Conservation (phyloP, 768 basidiomycete genomes). For the Leccinellum luteum region DNA sequence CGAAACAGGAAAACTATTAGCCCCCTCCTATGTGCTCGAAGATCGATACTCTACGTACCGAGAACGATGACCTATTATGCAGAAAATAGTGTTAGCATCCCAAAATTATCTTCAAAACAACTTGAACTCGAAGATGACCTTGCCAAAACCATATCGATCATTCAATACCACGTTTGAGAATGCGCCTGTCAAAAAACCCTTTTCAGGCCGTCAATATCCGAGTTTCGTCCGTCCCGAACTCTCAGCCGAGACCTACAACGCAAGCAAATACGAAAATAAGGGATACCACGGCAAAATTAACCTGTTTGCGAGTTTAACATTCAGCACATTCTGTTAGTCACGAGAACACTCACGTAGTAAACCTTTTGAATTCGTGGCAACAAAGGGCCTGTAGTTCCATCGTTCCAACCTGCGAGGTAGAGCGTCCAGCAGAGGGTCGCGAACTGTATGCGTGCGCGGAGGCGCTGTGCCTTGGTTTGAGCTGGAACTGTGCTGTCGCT, state of each 20-base stretch:
- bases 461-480: conserved; percentile 21
- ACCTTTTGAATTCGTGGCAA: conserved; percentile 37
- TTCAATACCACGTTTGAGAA: conserved; percentile 30
- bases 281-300: conserved; percentile 40
- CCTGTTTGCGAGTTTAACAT: conserved; percentile 17
- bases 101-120: background rate
- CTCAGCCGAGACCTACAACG: conserved; percentile 24
- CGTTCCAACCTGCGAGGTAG: conserved; percentile 39
- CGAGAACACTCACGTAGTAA: conserved; percentile 32
- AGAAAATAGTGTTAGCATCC: background rate
- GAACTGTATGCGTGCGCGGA: conserved; percentile 31
- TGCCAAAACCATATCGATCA: conserved; percentile 33
- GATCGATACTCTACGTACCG: conserved; percentile 13
- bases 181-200: conserved; percentile 36
- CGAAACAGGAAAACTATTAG: background rate
- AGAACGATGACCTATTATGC: conserved; percentile 25
- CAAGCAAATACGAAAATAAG: conserved; percentile 43
- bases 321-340: background rate
- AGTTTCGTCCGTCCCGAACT: background rate
- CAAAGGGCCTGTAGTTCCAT: conserved; percentile 38
- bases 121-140: conserved; percentile 16
- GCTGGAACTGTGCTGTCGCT: background rate
- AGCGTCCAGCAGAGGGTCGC: conserved; percentile 33
- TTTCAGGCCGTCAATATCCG: background rate
- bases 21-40: background rate